Evolutionary conservation across 2,329 filamentous ascomycete species (phyloP).

Genomic region (Cordyceps cateniannulata): DNA sequence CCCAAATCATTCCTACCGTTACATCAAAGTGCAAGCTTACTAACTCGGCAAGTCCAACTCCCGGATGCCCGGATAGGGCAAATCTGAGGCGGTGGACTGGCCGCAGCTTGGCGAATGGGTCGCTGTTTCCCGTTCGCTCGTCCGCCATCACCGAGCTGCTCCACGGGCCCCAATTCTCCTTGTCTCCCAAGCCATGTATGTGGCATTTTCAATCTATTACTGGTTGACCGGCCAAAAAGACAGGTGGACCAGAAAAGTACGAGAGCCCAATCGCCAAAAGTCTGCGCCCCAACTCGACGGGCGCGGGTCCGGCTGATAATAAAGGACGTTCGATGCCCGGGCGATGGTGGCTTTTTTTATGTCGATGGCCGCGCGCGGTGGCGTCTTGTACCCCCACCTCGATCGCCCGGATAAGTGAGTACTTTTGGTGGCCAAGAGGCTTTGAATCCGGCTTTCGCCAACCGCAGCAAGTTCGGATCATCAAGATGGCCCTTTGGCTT

Average conservation of each 20-base stretch:
- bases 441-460: not conserved
- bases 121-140: not conserved
- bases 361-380: constrained; percentile 19
- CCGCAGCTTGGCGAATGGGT: not conserved
- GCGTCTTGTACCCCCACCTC: not conserved
- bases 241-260: not conserved
- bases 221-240: too few species aligned
- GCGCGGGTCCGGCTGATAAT: constrained; percentile 19
- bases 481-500: not conserved
- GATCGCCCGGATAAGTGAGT: not conserved
- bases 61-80: not conserved
- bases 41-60: not conserved
- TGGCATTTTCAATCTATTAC: not conserved
- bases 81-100: not conserved
- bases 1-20: not conserved
- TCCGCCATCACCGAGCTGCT: not conserved
- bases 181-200: constrained; percentile 3
- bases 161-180: not conserved
- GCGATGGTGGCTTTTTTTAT: constrained; percentile 28
- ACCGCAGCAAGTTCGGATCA: not conserved
- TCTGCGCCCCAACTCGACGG: constrained; percentile 16
- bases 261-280: too few species aligned
- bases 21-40: not conserved
- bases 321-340: constrained; percentile 28
- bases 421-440: not conserved